Evolutionary conservation across 164 flowering plant genomes (phyloP).

Genomic region (Hamamelis virginiana): DNA sequence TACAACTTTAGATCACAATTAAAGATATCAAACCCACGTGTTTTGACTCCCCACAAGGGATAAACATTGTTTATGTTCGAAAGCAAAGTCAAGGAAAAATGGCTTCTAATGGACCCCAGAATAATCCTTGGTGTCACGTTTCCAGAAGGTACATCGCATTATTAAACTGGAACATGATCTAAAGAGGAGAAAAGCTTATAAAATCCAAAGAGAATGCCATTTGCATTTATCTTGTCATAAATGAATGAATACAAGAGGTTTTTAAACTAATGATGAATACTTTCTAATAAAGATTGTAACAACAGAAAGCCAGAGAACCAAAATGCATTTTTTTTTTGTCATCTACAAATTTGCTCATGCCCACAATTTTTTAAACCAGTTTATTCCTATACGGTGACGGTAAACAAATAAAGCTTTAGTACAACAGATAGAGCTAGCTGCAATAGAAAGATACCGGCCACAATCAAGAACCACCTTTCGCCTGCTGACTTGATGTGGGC

Average conservation of each 20-base stretch:
- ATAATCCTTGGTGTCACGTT: too few species aligned
- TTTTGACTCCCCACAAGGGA: neutral
- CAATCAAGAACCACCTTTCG: constrained; percentile 92
- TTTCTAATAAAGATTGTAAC: constrained; percentile 2
- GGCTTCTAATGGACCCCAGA: too few species aligned
- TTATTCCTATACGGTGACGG: constrained; percentile 52
- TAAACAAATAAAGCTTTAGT: constrained; percentile 86
- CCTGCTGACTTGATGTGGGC: constrained; percentile 90
- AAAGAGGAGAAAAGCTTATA: neutral
- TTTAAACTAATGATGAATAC: constrained; percentile 7
- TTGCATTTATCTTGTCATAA: constrained; percentile 14
- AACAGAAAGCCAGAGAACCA: constrained; percentile 1
- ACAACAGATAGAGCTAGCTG: constrained; percentile 85
- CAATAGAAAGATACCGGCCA: constrained; percentile 82
- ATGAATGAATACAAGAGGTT: constrained; percentile 30
- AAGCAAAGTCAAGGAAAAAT: too few species aligned
- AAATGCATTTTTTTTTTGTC: constrained; percentile 1
- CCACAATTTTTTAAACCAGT: neutral
- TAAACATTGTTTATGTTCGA: neutral
- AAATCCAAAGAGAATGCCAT: neutral
- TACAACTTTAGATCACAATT: neutral
- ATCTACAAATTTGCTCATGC: constrained; percentile 12
- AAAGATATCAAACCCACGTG: neutral
- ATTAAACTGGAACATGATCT: too few species aligned
- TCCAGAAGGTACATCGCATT: too few species aligned